These are phyloP conservation scores for Eurotiales sp. DNA, from an alignment of 2,329 filamentous ascomycete species.

Conservation along the genomic window DNA sequence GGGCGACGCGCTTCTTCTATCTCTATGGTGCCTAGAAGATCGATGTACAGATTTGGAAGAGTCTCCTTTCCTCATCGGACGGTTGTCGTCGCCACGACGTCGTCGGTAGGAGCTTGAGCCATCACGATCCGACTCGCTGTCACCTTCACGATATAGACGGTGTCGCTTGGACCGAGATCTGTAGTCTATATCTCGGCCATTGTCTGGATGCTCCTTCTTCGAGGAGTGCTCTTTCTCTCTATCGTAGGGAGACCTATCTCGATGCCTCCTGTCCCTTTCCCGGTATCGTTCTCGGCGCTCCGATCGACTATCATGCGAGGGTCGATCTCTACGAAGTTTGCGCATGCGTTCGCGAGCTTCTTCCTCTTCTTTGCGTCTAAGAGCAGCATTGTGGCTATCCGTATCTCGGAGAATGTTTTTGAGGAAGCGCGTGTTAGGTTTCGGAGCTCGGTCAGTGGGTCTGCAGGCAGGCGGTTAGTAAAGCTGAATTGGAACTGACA, in stretches of 20 bases:
- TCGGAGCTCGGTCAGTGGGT: conserved; percentile 65
- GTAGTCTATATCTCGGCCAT: conserved; percentile 14
- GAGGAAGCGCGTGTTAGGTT: conserved; percentile 88
- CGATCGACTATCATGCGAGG: conserved; percentile 37
- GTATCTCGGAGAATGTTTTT: conserved; percentile 84
- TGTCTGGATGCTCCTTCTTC: conserved; percentile 26
- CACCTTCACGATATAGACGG: conserved; percentile 16
- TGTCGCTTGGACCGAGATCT: conserved; percentile 17
- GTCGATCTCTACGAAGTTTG: conserved; percentile 47
- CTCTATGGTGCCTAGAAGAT: conserved; percentile 17
- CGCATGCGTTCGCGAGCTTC: conserved; percentile 71
- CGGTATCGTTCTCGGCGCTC: conserved; percentile 20
- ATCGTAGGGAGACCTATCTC: conserved; percentile 4
- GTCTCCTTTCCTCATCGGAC: conserved; percentile 17
- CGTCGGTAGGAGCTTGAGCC: conserved; percentile 6
- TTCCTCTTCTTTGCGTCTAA: conserved; percentile 77
- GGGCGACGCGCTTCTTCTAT: conserved; percentile 14
- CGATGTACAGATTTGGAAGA: conserved; percentile 22
- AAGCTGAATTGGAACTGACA: background rate
- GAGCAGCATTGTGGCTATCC: conserved; percentile 80
- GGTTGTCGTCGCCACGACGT: conserved; percentile 6
- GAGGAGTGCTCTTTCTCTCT: conserved; percentile 23
- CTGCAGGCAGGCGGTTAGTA: conserved; percentile 37
- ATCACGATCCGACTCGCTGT: conserved; percentile 6
- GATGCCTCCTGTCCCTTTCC: conserved; percentile 20